Conservation (phyloP, 1,139 yeast genomes). For the Lizanozyma gosingica region DNA sequence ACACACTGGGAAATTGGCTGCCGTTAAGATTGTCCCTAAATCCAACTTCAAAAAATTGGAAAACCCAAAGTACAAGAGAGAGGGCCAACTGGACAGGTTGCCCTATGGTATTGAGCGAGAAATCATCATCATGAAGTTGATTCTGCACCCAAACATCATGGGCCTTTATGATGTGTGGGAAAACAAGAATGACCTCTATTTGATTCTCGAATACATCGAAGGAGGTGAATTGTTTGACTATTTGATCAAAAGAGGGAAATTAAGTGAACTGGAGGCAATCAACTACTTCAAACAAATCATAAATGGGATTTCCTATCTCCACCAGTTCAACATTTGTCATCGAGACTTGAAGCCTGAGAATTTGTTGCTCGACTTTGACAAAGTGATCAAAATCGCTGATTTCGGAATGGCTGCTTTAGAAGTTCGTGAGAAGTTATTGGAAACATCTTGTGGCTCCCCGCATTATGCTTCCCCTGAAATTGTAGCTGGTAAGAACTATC, state of each 20-base stretch:
- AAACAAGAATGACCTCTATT: constrained; percentile 82
- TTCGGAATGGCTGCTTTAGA: constrained; percentile 99
- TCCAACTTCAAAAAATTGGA: constrained; percentile 51
- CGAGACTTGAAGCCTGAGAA: constrained; percentile 96
- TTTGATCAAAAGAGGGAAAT: constrained; percentile 76
- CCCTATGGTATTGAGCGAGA: constrained; percentile 96
- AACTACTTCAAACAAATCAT: constrained; percentile 88
- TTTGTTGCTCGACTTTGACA: constrained; percentile 72
- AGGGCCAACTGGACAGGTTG: constrained; percentile 26
- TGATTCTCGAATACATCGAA: constrained; percentile 91
- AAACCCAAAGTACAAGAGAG: constrained; percentile 35
- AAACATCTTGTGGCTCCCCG: constrained; percentile 96
- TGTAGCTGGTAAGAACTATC: constrained; percentile 88
- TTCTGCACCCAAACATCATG: constrained; percentile 90
- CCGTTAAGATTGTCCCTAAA: constrained; percentile 94
- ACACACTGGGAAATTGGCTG: constrained; percentile 82
- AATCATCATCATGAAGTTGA: constrained; percentile 80
- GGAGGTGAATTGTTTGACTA: constrained; percentile 96
- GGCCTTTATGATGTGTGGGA: constrained; percentile 99
- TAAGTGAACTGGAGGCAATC: constrained; percentile 85
- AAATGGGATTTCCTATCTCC: constrained; percentile 87
- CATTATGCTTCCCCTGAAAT: constrained; percentile 98
- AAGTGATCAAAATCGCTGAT: constrained; percentile 92
- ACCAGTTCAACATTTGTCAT: constrained; percentile 88
- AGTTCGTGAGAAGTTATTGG: constrained; percentile 72